phyloP scores from a whole-genome alignment of 2,329 filamentous ascomycete genomes.

The Rutstroemia sydowiana region DNA sequence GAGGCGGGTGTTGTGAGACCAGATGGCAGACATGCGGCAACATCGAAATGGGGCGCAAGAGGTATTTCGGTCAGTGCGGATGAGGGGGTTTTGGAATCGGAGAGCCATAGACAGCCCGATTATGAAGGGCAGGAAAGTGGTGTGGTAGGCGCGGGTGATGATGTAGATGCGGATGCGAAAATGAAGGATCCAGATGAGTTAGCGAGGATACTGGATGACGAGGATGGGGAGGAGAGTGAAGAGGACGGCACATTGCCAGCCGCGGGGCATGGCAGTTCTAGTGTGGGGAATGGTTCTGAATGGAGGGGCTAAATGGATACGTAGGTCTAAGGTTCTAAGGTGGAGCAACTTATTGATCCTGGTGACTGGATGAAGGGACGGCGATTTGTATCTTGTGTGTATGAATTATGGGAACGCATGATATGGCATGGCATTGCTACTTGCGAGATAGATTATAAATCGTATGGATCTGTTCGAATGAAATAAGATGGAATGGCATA shows the following conservation, averaged over 20 bases:
- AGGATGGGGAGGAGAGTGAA: conserved; percentile 37
- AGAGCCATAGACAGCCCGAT: conserved; percentile 36
- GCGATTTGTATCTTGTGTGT: too few relatives aligned
- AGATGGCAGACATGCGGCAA: conserved; percentile 3
- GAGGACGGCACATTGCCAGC: conserved; percentile 1
- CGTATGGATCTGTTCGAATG: too few relatives aligned
- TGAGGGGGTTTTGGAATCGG: conserved; percentile 47
- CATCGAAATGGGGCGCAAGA: conserved; percentile 47
- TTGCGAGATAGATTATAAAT: too few relatives aligned
- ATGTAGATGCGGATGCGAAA: conserved; percentile 53
- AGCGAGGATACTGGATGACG: conserved; percentile 50
- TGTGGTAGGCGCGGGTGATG: conserved; percentile 34
- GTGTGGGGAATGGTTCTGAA: conserved; percentile 3
- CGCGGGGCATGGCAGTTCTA: neutral
- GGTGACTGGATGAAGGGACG: too few relatives aligned
- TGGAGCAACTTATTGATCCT: too few relatives aligned
- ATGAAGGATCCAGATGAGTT: conserved; percentile 62
- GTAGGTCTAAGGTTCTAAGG: too few relatives aligned
- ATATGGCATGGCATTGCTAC: too few relatives aligned
- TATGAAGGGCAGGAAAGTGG: conserved; percentile 37
- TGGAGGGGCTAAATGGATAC: conserved; percentile 6
- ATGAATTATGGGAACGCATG: too few relatives aligned
- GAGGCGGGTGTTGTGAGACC: conserved; percentile 16
- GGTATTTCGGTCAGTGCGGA: conserved; percentile 62
- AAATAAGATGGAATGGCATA: too few relatives aligned